Conservation (phyloP, 345 rosid genomes). For the Combretum micranthum region DNA sequence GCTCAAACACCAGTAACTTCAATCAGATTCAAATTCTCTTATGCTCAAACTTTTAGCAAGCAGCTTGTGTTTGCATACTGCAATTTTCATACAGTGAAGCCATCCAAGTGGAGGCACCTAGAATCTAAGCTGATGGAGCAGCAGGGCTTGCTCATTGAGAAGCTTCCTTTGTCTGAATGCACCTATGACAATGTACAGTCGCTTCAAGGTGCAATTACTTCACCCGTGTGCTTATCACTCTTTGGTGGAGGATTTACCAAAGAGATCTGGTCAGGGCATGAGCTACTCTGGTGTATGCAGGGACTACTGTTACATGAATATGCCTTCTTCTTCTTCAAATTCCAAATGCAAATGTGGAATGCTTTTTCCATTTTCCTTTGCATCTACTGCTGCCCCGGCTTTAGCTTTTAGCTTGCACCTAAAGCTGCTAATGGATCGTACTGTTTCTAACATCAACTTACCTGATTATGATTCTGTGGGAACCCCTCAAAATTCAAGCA, state of each 20-base stretch:
- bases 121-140: conserved; percentile 44
- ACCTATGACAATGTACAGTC: conserved; percentile 48
- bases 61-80: conserved; percentile 57
- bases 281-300: conserved; percentile 24
- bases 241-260: conserved; percentile 20
- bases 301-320: conserved; percentile 19
- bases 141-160: conserved; percentile 46
- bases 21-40: conserved; percentile 58
- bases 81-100: conserved; percentile 49
- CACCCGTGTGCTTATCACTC: conserved; percentile 16
- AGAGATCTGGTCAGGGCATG: conserved; percentile 29
- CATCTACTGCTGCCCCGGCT: conserved; percentile 53
- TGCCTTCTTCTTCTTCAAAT: conserved; percentile 17
- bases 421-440: conserved; percentile 55
- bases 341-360: conserved; percentile 24
- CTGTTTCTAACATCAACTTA: conserved; percentile 18
- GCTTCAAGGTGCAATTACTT: conserved; percentile 37
- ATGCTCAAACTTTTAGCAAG: conserved; percentile 38
- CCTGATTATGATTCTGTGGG: conserved; percentile 30
- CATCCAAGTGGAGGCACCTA: conserved; percentile 52
- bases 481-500: conserved; percentile 21
- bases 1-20: conserved; percentile 62
- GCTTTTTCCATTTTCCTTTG: conserved; percentile 39
- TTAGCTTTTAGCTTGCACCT: conserved; percentile 56
- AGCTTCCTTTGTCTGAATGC: conserved; percentile 61